These are phyloP conservation scores for Cyberlindnera amylophila DNA, from an alignment of 805 yeast species.

Conservation along the genomic window DNA sequence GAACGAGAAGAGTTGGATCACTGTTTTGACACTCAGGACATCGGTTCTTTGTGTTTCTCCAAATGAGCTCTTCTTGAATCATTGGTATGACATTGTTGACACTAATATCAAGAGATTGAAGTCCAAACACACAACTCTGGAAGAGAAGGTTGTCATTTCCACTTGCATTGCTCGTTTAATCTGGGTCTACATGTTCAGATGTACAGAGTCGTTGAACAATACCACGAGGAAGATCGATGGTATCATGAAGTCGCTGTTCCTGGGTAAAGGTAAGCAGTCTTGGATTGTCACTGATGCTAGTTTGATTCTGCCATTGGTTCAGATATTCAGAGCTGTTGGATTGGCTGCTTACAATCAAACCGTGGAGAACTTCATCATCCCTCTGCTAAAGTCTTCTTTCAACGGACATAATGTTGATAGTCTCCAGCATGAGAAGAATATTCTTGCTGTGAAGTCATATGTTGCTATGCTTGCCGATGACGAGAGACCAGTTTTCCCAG, in stretches of 20 bases:
- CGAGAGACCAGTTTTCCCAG: conserved; percentile 75
- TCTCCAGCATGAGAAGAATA: conserved; percentile 63
- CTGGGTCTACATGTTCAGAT: conserved; percentile 87
- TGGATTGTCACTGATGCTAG: conserved; percentile 71
- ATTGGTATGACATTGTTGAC: conserved; percentile 74
- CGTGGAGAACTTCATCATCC: conserved; percentile 72
- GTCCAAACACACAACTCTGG: conserved; percentile 46
- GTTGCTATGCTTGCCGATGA: conserved; percentile 65
- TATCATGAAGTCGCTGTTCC: conserved; percentile 54
- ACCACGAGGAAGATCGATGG: conserved; percentile 75
- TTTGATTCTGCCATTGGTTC: conserved; percentile 63
- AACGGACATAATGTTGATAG: conserved; percentile 58
- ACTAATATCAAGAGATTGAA: conserved; percentile 55
- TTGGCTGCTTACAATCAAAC: conserved; percentile 74
- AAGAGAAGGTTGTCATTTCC: conserved; percentile 51
- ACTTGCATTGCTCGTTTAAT: conserved; percentile 68
- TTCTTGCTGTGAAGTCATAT: conserved; percentile 68
- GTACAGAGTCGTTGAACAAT: conserved; percentile 84
- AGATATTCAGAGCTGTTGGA: conserved; percentile 74
- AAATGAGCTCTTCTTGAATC: conserved; percentile 60
- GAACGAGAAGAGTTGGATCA: conserved; percentile 57
- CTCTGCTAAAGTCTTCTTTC: conserved; percentile 59
- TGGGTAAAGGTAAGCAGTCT: conserved; percentile 58
- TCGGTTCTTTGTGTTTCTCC: conserved; percentile 81
- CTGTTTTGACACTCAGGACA: conserved; percentile 62